phyloP scores from a whole-genome alignment of 129 eudicot genomes.

The Helianthus annuus region HanXRQr2.0-SUNRISE NC_035444.2:110837569-110838068 shows the following conservation, averaged over 20 bases:
- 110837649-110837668: conserved; percentile 97
- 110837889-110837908: conserved; percentile 98
- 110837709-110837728: too few relatives aligned
- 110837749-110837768: conserved; percentile 92
- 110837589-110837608: conserved; percentile 91
- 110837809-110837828: conserved; percentile 88
- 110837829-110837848: conserved; percentile 87
- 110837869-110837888: conserved; percentile 88
- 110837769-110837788: conserved; percentile 98
- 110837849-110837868: conserved; percentile 83
- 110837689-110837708: background rate
- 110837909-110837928: conserved; percentile 93
- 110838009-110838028: conserved; percentile 71
- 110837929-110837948: conserved; percentile 98
- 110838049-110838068: conserved; percentile 94
- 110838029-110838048: conserved; percentile 92
- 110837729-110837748: conserved; percentile 51
- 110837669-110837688: conserved; percentile 25
- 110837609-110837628: conserved; percentile 97
- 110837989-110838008: too few relatives aligned
- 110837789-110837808: conserved; percentile 90
- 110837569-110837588: conserved; percentile 86
- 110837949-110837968: conserved; percentile 56
- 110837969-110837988: background rate
- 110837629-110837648: conserved; percentile 99